Base-by-base conservation (phyloP, 2,329 filamentous ascomycete species). In the Pyrenochaeta sp. region DNA sequence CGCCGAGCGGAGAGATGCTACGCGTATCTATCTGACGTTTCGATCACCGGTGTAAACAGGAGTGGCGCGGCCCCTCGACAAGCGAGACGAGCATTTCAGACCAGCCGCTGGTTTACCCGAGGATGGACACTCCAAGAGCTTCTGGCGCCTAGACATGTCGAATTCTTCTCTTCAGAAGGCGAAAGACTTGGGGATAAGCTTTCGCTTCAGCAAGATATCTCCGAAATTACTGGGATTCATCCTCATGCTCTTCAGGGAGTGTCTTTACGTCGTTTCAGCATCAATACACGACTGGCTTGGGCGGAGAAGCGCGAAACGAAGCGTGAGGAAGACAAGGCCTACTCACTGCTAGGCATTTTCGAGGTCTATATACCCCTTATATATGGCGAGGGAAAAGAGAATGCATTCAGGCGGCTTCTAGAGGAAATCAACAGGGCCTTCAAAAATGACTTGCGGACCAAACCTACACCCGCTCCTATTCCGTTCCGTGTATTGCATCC, bases 311-410 rank as follows among this genome's bases (percentile, higher is more conserved):
- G 62, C 1, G 9, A 55, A 25, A 64, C 63, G 7, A 64, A 36
- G 5, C 37, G 43, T 10, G 54, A 58, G 40, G 63, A 66, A 56
- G 63, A 66, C n/a, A 19, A 2, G 27, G 58, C 52, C 2, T 66
- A 66, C 27, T 64, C 34, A 50, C 48, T 66, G 15, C 12, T 64
- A n/a, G 63, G 63, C 10, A 51, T 66, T 2, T 66, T 66, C 28
- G 50, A 44, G 32, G 27, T 59, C 37, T 13, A 52, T 30, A 25
- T 66, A n/a, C 50, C 62, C 2, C 52, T 57, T 8, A 55, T 65
- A 2, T 74, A 74, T 55, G 68, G 72, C 25, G 72, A 72, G 58
- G 66, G 67, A 2, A 34, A 44, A 36, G 34, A 65, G n/a, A 61
- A 61, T 1, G 66, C 65, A 19, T 54, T 68, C 13, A n/a, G 43